Conservation (phyloP, 306 rosid genomes). For the Malus orientalis region DNA sequence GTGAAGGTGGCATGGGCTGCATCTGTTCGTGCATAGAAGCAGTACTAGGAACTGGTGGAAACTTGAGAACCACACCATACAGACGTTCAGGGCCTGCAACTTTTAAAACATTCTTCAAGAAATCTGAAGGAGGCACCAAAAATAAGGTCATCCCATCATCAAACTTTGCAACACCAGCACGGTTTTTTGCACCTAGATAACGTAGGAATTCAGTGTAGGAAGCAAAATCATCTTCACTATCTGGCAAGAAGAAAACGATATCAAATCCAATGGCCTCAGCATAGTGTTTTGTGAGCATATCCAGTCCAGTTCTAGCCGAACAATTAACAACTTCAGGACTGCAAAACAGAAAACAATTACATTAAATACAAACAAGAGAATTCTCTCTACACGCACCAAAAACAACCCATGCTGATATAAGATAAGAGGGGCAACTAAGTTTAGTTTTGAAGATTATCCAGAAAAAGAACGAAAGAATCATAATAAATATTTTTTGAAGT, state of each 20-base stretch:
- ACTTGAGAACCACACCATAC: constrained; percentile 94
- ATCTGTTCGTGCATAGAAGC: constrained; percentile 48
- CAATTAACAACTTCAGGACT: constrained; percentile 93
- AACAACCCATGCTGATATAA: neutral
- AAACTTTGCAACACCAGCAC: constrained; percentile 99
- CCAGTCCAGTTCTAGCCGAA: constrained; percentile 98
- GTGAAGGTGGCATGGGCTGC: constrained; percentile 46
- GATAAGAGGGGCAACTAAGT: neutral
- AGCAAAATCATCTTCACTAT: constrained; percentile 97
- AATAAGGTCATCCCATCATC: constrained; percentile 81
- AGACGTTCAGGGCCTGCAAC: constrained; percentile 90
- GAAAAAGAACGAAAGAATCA: neutral
- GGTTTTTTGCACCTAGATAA: constrained; percentile 78
- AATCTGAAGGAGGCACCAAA: constrained; percentile 96
- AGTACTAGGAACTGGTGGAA: constrained; percentile 51
- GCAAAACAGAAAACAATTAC: constrained; percentile 37
- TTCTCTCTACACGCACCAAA: neutral
- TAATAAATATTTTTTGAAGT: neutral
- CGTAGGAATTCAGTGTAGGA: constrained; percentile 98
- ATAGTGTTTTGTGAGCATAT: constrained; percentile 79
- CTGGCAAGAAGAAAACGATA: constrained; percentile 90
- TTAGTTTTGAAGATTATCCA: neutral
- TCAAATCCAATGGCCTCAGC: constrained; percentile 92
- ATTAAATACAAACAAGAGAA: neutral
- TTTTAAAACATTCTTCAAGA: constrained; percentile 76